Evolutionary conservation across 2,329 filamentous ascomycete genomes (phyloP).

Genomic region (Byssochlamys sp.): DNA sequence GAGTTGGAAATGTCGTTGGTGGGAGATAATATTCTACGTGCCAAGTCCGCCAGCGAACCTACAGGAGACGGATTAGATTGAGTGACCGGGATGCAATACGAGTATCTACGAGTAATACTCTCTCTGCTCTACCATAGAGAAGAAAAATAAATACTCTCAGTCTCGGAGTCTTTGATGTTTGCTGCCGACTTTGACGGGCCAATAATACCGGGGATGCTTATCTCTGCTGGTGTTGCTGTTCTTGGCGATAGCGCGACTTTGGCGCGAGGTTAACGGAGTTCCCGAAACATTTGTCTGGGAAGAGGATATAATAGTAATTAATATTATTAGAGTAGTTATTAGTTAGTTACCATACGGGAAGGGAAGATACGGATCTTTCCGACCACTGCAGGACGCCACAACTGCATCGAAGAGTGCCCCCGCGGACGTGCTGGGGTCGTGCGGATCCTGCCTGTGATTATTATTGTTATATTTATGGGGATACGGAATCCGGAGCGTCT

Average conservation of each 20-base stretch:
- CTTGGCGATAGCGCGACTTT: background rate
- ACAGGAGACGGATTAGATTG: background rate
- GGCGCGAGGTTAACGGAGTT: background rate
- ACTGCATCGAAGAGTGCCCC: background rate
- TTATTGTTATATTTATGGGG: no score
- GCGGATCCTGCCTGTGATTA: no score
- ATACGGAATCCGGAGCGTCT: no score
- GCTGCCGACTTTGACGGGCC: conserved; percentile 5
- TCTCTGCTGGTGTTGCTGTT: conserved; percentile 10
- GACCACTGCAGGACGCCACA: background rate
- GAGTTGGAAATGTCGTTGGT: background rate
- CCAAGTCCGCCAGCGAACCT: background rate
- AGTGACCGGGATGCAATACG: conserved; percentile 12
- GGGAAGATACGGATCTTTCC: background rate
- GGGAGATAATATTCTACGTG: background rate
- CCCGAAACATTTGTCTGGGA: background rate
- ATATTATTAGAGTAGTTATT: no score
- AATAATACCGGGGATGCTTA: conserved; percentile 17
- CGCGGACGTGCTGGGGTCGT: no score
- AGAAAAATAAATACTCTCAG: no score
- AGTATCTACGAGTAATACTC: background rate
- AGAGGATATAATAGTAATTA: no score
- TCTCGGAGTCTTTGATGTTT: background rate
- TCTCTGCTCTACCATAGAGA: no score
- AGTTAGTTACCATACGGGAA: background rate